Evolutionary conservation across 139 green algal species (phyloP).

Genomic region (Axilococcus clingmanii): DNA sequence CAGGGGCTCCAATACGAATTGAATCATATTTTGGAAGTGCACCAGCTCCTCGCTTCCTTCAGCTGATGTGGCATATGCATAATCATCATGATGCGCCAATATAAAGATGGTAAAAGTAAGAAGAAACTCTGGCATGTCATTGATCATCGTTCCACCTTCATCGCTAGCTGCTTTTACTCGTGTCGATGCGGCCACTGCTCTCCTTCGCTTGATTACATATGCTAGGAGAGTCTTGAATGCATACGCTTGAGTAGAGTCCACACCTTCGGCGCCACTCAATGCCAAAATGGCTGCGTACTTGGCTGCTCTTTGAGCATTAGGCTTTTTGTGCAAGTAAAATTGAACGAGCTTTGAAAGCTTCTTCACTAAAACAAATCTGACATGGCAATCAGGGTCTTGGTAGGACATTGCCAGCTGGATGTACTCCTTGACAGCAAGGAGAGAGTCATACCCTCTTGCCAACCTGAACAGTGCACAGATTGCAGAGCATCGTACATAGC

Average conservation of each 20-base stretch:
- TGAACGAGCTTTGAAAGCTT: slow-evolving; percentile 32
- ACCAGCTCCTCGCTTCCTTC: slow-evolving; percentile 7
- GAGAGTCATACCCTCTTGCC: slow-evolving; percentile 38
- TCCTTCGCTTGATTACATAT: slow-evolving; percentile 16
- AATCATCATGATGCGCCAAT: slow-evolving; percentile 78
- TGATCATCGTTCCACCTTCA: slow-evolving; percentile 35
- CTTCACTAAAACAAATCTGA: slow-evolving; percentile 33
- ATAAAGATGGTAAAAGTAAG: slow-evolving; percentile 64
- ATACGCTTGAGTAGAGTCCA: slow-evolving; percentile 13
- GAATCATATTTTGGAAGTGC: slow-evolving; percentile 7
- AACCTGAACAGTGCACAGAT: slow-evolving; percentile 48
- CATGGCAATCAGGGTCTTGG: slow-evolving; percentile 45
- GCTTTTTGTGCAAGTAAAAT: not conserved
- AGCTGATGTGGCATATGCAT: slow-evolving; percentile 20
- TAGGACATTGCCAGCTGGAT: slow-evolving; percentile 40
- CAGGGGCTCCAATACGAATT: slow-evolving; percentile 53
- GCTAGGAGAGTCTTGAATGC: slow-evolving; percentile 18
- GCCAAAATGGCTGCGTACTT: slow-evolving; percentile 62
- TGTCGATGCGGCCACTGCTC: slow-evolving; percentile 9
- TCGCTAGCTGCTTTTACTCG: slow-evolving; percentile 9
- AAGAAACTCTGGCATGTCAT: slow-evolving; percentile 65
- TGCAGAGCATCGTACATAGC: no score
- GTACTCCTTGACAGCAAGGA: slow-evolving; percentile 29
- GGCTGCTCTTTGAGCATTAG: slow-evolving; percentile 19
- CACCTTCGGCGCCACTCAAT: slow-evolving; percentile 44